Conservation (phyloP, 139 green algal species). For the Closterium sp. region DNA sequence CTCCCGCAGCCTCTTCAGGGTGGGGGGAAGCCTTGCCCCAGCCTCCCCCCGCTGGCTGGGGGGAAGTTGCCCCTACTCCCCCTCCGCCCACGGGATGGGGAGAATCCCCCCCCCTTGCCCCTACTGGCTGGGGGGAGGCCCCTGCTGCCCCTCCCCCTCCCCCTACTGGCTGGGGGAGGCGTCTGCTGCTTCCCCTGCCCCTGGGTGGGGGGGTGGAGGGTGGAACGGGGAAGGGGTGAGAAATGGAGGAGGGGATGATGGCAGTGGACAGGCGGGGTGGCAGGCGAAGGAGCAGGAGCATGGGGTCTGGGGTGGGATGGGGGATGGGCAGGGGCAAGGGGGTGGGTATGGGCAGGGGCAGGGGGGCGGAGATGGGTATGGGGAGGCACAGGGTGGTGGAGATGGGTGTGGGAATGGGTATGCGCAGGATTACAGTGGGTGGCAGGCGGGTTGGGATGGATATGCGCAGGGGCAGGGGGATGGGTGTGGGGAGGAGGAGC, state of each 20-base stretch:
- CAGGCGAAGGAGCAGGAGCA: neutral
- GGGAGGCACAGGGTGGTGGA: no score
- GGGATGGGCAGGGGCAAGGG: neutral
- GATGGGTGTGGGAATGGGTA: neutral
- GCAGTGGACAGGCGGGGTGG: no score
- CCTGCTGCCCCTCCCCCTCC: neutral
- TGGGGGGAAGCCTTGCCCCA: neutral
- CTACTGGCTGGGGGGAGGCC: neutral
- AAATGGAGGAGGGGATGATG: neutral
- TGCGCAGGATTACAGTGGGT: neutral
- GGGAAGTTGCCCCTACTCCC: neutral
- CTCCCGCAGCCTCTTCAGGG: neutral
- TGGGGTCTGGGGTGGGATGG: no score
- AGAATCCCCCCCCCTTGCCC: neutral
- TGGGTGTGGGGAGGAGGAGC: no score
- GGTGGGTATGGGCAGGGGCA: neutral
- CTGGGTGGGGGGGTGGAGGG: neutral
- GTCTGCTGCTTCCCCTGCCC: no score
- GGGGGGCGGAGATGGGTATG: no score
- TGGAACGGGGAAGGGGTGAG: neutral
- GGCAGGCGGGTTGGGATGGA: no score
- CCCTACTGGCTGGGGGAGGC: neutral
- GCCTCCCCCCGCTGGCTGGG: neutral
- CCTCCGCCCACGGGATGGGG: neutral
- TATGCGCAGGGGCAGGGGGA: neutral